A percentile compares a stretch with the other conserved stretches of the same genome.
Conservation (phyloP, 1,139 yeast species). For the Debaryomyces singareniensis region DNA sequence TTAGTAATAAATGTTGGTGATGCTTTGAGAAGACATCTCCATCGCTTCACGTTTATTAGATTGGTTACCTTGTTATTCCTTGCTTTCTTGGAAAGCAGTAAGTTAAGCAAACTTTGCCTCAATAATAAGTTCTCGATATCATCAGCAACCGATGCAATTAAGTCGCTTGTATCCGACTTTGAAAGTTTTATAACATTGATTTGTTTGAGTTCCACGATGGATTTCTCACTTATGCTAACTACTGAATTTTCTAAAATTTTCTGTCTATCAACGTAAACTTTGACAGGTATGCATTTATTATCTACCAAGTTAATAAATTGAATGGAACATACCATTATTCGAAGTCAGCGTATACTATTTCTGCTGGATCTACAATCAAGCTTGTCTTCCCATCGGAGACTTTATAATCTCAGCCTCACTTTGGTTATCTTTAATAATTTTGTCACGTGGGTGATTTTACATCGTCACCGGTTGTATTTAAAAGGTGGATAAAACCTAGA, state of each 20-base stretch:
- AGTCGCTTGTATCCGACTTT: constrained; percentile 8
- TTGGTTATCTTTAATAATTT: too few species aligned
- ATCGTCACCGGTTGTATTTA: too few species aligned
- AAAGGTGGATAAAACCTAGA: too few species aligned
- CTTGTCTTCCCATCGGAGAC: too few species aligned
- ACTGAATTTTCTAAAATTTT: constrained; percentile 7
- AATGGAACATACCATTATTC: constrained; percentile 4
- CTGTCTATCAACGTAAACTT: constrained; percentile 11
- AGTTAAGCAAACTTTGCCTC: constrained; percentile 2
- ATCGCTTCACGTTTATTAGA: constrained; percentile 5
- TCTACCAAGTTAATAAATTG: constrained; percentile 7
- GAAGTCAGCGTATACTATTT: too few species aligned
- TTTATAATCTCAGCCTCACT: too few species aligned
- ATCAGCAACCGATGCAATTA: constrained; percentile 7
- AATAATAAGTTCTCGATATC: constrained; percentile 6
- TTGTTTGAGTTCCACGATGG: constrained; percentile 10
- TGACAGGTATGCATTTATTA: constrained; percentile 8
- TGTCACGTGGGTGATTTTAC: too few species aligned
- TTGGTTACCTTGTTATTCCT: constrained; percentile 4
- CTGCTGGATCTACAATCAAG: too few species aligned
- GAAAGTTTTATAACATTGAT: constrained; percentile 12
- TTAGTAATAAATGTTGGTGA: constrained; percentile 7
- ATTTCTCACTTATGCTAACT: constrained; percentile 11
- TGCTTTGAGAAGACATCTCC: constrained; percentile 9
- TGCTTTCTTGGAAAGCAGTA: not conserved